Evolutionary conservation across 129 eudicot genomes (phyloP).

Genomic region (Flaveria bidentis): DNA sequence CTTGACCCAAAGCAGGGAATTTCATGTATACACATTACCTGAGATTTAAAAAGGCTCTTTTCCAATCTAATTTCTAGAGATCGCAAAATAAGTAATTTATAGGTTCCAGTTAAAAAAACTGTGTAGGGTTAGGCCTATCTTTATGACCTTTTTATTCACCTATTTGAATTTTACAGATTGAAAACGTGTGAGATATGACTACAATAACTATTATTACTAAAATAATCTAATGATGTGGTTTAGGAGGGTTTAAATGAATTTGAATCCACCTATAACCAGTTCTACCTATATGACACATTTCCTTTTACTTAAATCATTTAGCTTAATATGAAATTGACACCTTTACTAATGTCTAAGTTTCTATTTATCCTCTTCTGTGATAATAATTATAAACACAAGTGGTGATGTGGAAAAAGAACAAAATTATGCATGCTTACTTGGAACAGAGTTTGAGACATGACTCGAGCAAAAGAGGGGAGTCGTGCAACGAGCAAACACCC

Average conservation of each 20-base stretch:
- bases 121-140: background rate
- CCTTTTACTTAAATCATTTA: background rate
- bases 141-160: background rate
- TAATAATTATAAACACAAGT: background rate
- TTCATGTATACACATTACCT: background rate
- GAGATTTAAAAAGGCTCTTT: background rate
- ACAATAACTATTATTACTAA: background rate
- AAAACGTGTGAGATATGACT: background rate
- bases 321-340: background rate
- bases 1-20: background rate
- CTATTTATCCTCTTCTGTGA: background rate
- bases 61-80: background rate
- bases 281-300: background rate
- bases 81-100: background rate
- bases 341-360: background rate
- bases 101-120: background rate
- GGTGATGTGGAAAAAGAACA: background rate
- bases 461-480: constrained; percentile 59
- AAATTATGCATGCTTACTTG: constrained; percentile 45
- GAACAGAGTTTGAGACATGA: constrained; percentile 62
- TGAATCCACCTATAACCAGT: background rate
- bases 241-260: background rate
- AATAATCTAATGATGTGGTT: background rate
- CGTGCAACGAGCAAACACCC: constrained; percentile 62
- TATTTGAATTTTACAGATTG: background rate